Evolutionary conservation across 1,139 yeast species (phyloP).

Genomic region (Lodderomyces parapsilosis): DNA sequence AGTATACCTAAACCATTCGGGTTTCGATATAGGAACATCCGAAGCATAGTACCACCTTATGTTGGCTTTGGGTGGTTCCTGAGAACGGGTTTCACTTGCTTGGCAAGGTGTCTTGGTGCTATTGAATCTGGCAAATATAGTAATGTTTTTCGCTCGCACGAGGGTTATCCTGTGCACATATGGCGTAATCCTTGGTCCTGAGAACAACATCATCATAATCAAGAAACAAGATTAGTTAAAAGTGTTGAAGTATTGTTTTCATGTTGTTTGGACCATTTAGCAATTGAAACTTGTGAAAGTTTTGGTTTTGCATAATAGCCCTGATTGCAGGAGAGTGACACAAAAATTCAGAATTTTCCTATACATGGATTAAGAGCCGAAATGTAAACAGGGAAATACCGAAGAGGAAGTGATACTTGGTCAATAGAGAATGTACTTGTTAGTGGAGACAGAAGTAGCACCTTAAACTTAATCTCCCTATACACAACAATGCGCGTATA

Average conservation of each 20-base stretch:
- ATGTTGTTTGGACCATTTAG: background rate
- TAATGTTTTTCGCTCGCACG: slow-evolving; percentile 1
- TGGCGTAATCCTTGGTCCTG: background rate
- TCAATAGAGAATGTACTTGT: too few species aligned
- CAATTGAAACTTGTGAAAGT: background rate
- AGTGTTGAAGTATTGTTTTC: background rate
- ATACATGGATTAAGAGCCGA: background rate
- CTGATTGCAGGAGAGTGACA: background rate
- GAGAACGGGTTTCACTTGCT: background rate
- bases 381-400: background rate
- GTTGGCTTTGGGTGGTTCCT: slow-evolving; percentile 9
- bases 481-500: too few species aligned
- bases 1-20: slow-evolving; percentile 52
- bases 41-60: slow-evolving; percentile 79
- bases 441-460: too few species aligned
- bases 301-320: background rate
- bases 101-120: background rate
- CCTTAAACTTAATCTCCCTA: too few species aligned
- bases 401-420: too few species aligned
- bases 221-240: too few species aligned
- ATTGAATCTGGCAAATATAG: slow-evolving; percentile 1
- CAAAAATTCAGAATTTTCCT: background rate
- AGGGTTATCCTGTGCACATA: background rate
- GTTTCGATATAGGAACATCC: slow-evolving; percentile 70
- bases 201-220: background rate